Base-by-base conservation (phyloP, 768 basidiomycete species). In the Pulveroboletus sp. region DNA sequence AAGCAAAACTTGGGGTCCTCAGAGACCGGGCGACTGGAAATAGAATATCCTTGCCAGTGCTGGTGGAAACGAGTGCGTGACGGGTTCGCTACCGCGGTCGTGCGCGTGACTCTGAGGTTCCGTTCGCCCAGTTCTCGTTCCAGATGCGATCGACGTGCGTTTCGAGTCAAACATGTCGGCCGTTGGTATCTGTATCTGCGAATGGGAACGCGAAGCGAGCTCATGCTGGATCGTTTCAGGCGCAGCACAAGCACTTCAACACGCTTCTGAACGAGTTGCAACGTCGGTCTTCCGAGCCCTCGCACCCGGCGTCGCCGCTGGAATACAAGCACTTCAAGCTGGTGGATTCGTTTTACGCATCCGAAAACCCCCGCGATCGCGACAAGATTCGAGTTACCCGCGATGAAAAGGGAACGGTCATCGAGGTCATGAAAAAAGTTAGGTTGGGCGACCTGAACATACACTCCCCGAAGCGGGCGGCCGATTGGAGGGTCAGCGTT, bases 131-230 rank as follows among this genome's bases (percentile, higher is more conserved):
- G 93, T 94, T 53, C 70, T 95, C 6, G 56, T 69, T 5, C 83
- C 86, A 9, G 80, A 85, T 44, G 70, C 64, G 29, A 53, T 79
- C 4, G 83, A 89, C 43, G 63, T 83, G 47, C 82, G 83, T 12
- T 97, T 97, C 67, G 89, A 93, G 66, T 88, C 91, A 52, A 93
- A 95, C 64, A 97, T 99, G 94, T 80, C 89, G 36, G 70, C 76
- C 55, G 91, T 95, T 63, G 62, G 86, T 77, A 23, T 52, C 49
- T 48, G 42, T 41, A 37, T 34, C 49, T 31, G 41, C 38, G 38
- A 29, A 45, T 16, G 16, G 24, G 37, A 46, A 58, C 22, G 6
- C 38, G 39, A 17, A 19, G 27, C 50, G 35, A 42, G 49, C 57
- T 59, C 49, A 57, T 43, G 16, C 40, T 27, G 31, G 47, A 45